A percentile compares a stretch with the other conserved stretches of the same genome.
Conservation (phyloP, 495 filamentous ascomycete genomes). For the Penicillium silybi region DNA sequence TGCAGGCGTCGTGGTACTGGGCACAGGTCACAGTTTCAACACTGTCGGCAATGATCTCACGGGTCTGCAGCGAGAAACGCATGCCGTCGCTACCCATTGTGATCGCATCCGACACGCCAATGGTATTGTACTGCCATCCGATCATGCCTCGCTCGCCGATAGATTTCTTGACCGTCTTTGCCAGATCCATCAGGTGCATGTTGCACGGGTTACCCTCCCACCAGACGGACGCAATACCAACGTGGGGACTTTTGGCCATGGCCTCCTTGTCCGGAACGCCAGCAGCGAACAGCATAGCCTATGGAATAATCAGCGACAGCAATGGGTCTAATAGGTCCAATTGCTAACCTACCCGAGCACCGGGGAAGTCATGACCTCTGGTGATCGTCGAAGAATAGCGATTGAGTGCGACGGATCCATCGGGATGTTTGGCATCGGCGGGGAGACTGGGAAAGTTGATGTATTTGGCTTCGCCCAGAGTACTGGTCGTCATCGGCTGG, state of each 20-base stretch:
- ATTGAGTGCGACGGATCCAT: constrained; percentile 65
- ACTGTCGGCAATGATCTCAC: constrained; percentile 93
- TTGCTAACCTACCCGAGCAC: constrained; percentile 65
- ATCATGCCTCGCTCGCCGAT: constrained; percentile 82
- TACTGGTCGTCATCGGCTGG: constrained; percentile 17
- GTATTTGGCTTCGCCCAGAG: constrained; percentile 48
- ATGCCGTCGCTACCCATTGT: constrained; percentile 98
- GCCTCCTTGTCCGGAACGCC: constrained; percentile 78
- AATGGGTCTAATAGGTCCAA: neutral
- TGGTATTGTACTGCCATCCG: constrained; percentile 90
- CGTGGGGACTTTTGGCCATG: constrained; percentile 89
- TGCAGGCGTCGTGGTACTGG: constrained; percentile 88
- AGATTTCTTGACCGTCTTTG: constrained; percentile 82
- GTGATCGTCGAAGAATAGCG: constrained; percentile 69
- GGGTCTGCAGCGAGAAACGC: constrained; percentile 91
- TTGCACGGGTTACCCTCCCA: constrained; percentile 98
- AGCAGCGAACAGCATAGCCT: constrained; percentile 96
- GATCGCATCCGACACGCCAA: constrained; percentile 91
- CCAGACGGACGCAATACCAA: constrained; percentile 88
- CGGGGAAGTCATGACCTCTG: constrained; percentile 85
- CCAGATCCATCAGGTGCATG: constrained; percentile 73
- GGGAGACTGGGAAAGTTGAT: constrained; percentile 60
- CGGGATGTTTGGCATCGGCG: constrained; percentile 49
- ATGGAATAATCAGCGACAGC: constrained; percentile 2
- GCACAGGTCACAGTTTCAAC: constrained; percentile 90